Percentiles rank a stretch among this genome's conserved stretches.
phyloP scores from a whole-genome alignment of 2,329 filamentous ascomycete genomes.

The Biscogniauxia sp. region DNA sequence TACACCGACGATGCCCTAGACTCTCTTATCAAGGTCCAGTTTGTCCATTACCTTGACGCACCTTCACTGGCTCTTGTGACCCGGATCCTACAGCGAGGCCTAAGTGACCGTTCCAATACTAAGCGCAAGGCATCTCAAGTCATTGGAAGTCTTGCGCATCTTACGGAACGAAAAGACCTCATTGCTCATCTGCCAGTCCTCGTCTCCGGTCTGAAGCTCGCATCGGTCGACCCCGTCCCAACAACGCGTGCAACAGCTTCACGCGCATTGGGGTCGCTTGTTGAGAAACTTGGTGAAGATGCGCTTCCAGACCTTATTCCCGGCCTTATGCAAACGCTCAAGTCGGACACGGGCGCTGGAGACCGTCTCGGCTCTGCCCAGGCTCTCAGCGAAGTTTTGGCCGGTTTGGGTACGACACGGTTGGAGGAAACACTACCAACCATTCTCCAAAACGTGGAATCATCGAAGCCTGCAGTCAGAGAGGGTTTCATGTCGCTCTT shows the following conservation, averaged over 20 bases:
- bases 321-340: slow-evolving; percentile 94
- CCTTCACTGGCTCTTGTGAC: slow-evolving; percentile 93
- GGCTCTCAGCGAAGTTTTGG: slow-evolving; percentile 92
- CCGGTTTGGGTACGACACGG: slow-evolving; percentile 86
- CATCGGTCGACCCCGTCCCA: slow-evolving; percentile 92
- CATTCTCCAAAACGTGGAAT: slow-evolving; percentile 93
- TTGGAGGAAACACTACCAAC: slow-evolving; percentile 95
- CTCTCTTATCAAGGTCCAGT: slow-evolving; percentile 94
- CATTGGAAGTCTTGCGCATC: slow-evolving; percentile 93
- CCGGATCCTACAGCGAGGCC: slow-evolving; percentile 88
- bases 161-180: slow-evolving; percentile 94
- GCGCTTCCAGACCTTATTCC: slow-evolving; percentile 95
- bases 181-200: slow-evolving; percentile 87
- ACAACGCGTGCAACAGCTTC: slow-evolving; percentile 95
- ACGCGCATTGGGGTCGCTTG: slow-evolving; percentile 90
- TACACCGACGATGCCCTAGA: slow-evolving; percentile 95
- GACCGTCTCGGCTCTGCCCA: slow-evolving; percentile 95
- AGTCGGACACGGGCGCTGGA: slow-evolving; percentile 93
- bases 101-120: slow-evolving; percentile 87
- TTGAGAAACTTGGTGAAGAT: slow-evolving; percentile 97
- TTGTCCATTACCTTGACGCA: slow-evolving; percentile 96
- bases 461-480: slow-evolving; percentile 82
- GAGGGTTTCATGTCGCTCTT: slow-evolving; percentile 99
- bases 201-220: slow-evolving; percentile 83
- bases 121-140: slow-evolving; percentile 97